Conservation (phyloP, 108 stramenopile genomes). For the Cyclotella atomus region DNA sequence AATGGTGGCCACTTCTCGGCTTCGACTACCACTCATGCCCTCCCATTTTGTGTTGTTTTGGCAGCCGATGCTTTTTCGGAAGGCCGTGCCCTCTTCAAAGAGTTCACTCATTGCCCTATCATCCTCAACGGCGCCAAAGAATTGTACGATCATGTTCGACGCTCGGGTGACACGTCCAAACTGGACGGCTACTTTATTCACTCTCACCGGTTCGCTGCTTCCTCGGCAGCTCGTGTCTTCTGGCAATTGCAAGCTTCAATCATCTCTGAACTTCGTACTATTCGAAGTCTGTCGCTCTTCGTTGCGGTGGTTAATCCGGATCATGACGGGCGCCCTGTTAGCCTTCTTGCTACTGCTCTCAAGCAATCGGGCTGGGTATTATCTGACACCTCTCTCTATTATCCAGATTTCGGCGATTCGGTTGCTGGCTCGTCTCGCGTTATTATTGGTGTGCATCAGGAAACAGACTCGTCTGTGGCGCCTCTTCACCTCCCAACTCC, state of each 20-base stretch:
- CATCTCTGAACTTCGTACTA: background rate
- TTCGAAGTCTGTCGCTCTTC: background rate
- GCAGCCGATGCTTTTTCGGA: background rate
- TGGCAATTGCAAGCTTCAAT: background rate
- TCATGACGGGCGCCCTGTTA: background rate
- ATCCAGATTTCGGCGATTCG: background rate
- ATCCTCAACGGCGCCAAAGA: background rate
- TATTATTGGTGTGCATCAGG: background rate
- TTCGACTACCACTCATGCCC: background rate
- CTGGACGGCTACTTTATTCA: background rate
- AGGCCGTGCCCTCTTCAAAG: constrained; percentile 4
- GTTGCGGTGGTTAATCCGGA: background rate
- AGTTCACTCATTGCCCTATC: background rate
- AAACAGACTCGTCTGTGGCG: background rate
- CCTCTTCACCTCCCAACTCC: background rate
- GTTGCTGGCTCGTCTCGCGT: background rate
- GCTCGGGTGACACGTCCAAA: background rate
- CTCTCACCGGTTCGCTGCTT: background rate
- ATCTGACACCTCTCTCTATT: background rate
- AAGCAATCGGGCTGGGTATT: background rate
- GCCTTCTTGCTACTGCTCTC: background rate
- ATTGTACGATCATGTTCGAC: background rate
- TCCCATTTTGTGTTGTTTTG: constrained; percentile 1
- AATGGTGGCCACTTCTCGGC: constrained; percentile 4
- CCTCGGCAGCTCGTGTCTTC: background rate